phyloP scores from a whole-genome alignment of 2,329 filamentous ascomycete species.

The Metarhizium anisopliae region DNA sequence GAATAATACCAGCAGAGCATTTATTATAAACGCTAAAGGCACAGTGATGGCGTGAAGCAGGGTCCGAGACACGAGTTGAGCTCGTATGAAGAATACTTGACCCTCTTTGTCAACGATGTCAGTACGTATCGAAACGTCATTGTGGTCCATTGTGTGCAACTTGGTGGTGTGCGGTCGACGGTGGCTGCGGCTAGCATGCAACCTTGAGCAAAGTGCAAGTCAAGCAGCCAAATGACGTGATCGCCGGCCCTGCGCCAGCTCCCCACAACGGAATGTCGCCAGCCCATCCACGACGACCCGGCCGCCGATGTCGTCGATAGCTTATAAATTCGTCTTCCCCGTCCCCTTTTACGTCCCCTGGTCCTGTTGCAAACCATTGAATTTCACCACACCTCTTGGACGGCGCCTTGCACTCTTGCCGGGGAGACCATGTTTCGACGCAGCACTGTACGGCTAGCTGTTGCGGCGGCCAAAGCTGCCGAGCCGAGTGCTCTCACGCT shows the following conservation, averaged over 20 bases:
- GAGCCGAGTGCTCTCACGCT: conserved; percentile 52
- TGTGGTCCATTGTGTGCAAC: no score
- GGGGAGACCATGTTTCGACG: conserved; percentile 54
- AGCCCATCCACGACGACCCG: not conserved
- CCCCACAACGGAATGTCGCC: not conserved
- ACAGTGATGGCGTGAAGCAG: no score
- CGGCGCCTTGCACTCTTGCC: not conserved
- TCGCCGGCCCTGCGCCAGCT: not conserved
- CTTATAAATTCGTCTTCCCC: not conserved
- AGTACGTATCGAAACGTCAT: no score
- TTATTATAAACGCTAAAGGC: not conserved
- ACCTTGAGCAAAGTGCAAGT: no score
- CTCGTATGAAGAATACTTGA: not conserved
- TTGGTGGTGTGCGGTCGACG: not conserved
- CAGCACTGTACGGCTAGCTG: conserved; percentile 56
- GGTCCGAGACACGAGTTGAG: not conserved
- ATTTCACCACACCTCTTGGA: not conserved
- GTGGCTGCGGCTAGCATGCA: no score
- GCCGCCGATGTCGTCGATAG: not conserved
- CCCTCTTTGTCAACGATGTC: not conserved
- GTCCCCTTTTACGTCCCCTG: not conserved
- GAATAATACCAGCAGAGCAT: not conserved
- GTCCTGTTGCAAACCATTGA: not conserved
- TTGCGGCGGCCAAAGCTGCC: conserved; percentile 38
- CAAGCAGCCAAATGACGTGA: not conserved